Conservation (phyloP, 169 alveolate genomes). For the Plasmodium gallinaceum region DNA sequence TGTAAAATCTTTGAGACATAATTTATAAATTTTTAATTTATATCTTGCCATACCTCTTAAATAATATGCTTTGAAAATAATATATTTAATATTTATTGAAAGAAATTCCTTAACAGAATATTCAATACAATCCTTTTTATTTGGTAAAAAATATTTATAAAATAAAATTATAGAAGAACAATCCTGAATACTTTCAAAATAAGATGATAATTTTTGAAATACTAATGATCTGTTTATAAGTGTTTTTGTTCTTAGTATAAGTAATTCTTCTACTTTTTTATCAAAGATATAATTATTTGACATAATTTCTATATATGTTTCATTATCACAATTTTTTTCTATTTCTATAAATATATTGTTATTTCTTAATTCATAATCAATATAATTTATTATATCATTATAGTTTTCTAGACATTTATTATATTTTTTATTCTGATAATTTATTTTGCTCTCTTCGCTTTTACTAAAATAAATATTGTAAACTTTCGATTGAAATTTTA, state of each 20-base stretch:
- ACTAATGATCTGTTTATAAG: slow-evolving; percentile 67
- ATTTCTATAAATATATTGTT: slow-evolving; percentile 73
- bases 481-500: slow-evolving; percentile 13
- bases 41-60: slow-evolving; percentile 76
- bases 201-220: slow-evolving; percentile 42
- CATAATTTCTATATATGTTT: slow-evolving; percentile 43
- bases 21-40: slow-evolving; percentile 68
- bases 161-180: slow-evolving; percentile 65
- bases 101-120: slow-evolving; percentile 20
- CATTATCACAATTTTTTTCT: slow-evolving; percentile 65
- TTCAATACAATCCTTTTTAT: neutral
- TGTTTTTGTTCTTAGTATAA: slow-evolving; percentile 64
- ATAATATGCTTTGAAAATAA: slow-evolving; percentile 71
- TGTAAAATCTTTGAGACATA: slow-evolving; percentile 56
- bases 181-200: slow-evolving; percentile 67
- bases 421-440: slow-evolving; percentile 51
- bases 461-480: slow-evolving; percentile 41
- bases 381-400: slow-evolving; percentile 70
- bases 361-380: slow-evolving; percentile 69
- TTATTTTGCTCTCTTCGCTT: slow-evolving; percentile 69
- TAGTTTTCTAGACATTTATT: slow-evolving; percentile 70
- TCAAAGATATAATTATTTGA: slow-evolving; percentile 37
- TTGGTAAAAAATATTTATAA: slow-evolving; percentile 54
- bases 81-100: slow-evolving; percentile 38
- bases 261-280: slow-evolving; percentile 52